phyloP scores from a whole-genome alignment of 2,329 filamentous ascomycete species.

The Ceratocystis harringtonii region DNA sequence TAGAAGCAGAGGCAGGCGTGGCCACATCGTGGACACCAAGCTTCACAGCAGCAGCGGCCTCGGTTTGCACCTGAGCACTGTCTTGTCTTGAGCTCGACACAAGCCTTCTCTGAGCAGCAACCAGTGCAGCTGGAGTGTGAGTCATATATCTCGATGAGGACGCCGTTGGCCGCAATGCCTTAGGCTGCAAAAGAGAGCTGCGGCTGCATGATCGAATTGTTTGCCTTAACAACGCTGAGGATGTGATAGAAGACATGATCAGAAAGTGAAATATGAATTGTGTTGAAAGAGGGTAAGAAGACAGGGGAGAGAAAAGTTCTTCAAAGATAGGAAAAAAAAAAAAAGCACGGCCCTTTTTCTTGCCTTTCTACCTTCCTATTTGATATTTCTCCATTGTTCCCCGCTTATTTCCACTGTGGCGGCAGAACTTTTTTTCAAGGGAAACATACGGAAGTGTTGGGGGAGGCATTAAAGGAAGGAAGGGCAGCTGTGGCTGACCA shows the following conservation, averaged over 20 bases:
- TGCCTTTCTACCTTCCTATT: not conserved
- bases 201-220: constrained; percentile 43
- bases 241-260: constrained; percentile 49
- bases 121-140: constrained; percentile 1
- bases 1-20: not conserved
- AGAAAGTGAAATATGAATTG: constrained; percentile 5
- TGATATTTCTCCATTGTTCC: not conserved
- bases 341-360: constrained; percentile 16
- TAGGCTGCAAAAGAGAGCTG: constrained; percentile 25
- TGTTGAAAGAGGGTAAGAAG: not conserved
- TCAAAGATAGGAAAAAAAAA: not conserved
- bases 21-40: constrained; percentile 57
- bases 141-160: not conserved
- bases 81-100: constrained; percentile 71
- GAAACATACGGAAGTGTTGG: not conserved
- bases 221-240: constrained; percentile 54
- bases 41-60: constrained; percentile 71
- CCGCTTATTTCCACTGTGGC: constrained; percentile 11
- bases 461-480: not conserved
- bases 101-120: constrained; percentile 40
- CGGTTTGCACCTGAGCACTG: constrained; percentile 64
- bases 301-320: constrained; percentile 13
- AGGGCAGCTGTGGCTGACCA: not conserved
- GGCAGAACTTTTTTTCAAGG: not conserved
- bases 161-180: constrained; percentile 19